phyloP scores from a whole-genome alignment of 2,329 filamentous ascomycete genomes.

The Parascedosporium putredinis region DNA sequence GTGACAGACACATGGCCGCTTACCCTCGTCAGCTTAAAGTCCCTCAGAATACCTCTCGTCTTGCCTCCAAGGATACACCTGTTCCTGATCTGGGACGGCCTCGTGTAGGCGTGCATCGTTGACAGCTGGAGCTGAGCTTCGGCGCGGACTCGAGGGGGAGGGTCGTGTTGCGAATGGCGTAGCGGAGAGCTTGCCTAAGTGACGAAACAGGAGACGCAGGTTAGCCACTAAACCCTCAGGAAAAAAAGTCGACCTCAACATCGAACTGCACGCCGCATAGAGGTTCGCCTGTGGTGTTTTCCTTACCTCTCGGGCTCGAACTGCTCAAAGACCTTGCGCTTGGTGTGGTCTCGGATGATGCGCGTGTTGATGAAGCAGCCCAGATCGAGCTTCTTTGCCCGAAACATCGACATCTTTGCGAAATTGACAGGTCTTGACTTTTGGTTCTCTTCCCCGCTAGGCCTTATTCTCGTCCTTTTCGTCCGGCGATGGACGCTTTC shows the following conservation, averaged over 20 bases:
- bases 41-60: conserved; percentile 77
- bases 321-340: conserved; percentile 84
- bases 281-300: conserved; percentile 4
- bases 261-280: too few species aligned
- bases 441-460: neutral
- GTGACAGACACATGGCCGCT: conserved; percentile 20
- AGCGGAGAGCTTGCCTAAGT: conserved; percentile 79
- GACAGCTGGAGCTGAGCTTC: conserved; percentile 88
- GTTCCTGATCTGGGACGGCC: conserved; percentile 88
- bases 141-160: conserved; percentile 72
- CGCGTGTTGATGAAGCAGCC: conserved; percentile 79
- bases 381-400: conserved; percentile 81
- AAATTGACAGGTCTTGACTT: too few species aligned
- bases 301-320: conserved; percentile 77
- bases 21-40: conserved; percentile 88
- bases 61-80: conserved; percentile 88
- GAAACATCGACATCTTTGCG: conserved; percentile 68
- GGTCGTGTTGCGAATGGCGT: conserved; percentile 86
- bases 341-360: conserved; percentile 88
- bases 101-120: conserved; percentile 93
- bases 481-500: too few species aligned
- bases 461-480: too few species aligned
- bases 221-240: neutral
- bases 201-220: neutral
- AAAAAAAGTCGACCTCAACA: too few species aligned